phyloP scores from a whole-genome alignment of 352 stramenopile species.

The Globisporangium apiculatum region DNA sequence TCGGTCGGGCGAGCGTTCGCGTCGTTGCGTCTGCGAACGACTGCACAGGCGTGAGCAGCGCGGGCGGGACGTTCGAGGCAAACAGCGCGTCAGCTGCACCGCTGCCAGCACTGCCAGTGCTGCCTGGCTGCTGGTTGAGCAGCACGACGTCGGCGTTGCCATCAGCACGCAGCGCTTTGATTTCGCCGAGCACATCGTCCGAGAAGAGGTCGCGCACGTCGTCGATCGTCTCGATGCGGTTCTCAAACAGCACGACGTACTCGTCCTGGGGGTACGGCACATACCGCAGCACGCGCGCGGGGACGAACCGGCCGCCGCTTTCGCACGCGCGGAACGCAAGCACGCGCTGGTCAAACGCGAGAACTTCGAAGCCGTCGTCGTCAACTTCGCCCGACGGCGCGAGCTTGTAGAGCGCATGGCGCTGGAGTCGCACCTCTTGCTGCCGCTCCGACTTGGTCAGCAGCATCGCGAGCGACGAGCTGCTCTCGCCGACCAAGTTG shows the following conservation, averaged over 20 bases:
- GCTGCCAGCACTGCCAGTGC: not conserved
- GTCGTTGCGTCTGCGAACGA: slow-evolving; percentile 27
- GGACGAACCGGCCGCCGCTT: slow-evolving; percentile 52
- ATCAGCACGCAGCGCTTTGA: slow-evolving; percentile 38
- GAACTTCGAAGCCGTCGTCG: slow-evolving; percentile 36
- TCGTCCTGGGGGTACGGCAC: slow-evolving; percentile 34
- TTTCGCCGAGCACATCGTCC: slow-evolving; percentile 42
- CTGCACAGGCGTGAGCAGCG: slow-evolving; percentile 39
- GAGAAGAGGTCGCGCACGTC: slow-evolving; percentile 57
- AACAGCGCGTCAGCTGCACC: slow-evolving; percentile 3
- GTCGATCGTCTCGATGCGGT: slow-evolving; percentile 43
- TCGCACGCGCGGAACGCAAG: slow-evolving; percentile 52
- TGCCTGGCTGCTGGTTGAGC: slow-evolving; percentile 3
- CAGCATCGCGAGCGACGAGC: slow-evolving; percentile 22
- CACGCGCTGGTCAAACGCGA: slow-evolving; percentile 55
- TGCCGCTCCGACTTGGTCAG: slow-evolving; percentile 26
- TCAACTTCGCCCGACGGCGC: slow-evolving; percentile 37
- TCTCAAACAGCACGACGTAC: slow-evolving; percentile 56
- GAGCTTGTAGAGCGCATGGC: slow-evolving; percentile 50
- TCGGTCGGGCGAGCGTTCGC: slow-evolving; percentile 27
- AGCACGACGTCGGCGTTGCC: slow-evolving; percentile 50
- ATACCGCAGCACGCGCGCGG: slow-evolving; percentile 44
- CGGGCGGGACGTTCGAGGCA: slow-evolving; percentile 16
- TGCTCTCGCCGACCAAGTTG: slow-evolving; percentile 32
- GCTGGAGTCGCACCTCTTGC: slow-evolving; percentile 27